Conservation (phyloP, 306 rosid genomes). For the Urtica urens region DNA sequence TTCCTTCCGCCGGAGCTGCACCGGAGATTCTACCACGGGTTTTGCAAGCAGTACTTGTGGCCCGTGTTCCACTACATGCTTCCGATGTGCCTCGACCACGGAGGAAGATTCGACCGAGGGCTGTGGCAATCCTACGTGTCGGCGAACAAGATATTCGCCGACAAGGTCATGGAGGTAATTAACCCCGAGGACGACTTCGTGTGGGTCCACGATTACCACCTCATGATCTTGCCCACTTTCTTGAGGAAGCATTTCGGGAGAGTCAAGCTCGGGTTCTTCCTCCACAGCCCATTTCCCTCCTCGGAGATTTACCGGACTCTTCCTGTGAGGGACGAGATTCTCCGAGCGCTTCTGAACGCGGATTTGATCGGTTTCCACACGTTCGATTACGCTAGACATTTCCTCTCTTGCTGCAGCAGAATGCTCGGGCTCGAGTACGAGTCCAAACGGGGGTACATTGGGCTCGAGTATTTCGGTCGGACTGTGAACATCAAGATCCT, state of each 20-base stretch:
- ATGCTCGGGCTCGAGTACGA: constrained; percentile 71
- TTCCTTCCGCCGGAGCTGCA: constrained; percentile 55
- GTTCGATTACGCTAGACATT: constrained; percentile 88
- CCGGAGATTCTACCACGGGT: constrained; percentile 62
- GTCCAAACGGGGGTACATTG: constrained; percentile 67
- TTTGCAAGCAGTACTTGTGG: constrained; percentile 80
- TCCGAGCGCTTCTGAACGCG: constrained; percentile 59
- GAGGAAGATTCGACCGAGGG: constrained; percentile 52
- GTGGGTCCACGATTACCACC: constrained; percentile 93
- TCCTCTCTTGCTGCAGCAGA: constrained; percentile 69
- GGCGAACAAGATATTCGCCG: constrained; percentile 68
- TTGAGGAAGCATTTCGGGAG: constrained; percentile 44
- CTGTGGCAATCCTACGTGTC: constrained; percentile 89
- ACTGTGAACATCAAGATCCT: constrained; percentile 58
- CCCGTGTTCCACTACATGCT: constrained; percentile 77
- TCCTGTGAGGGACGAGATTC: constrained; percentile 71
- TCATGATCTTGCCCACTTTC: constrained; percentile 90
- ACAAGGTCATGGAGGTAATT: constrained; percentile 65
- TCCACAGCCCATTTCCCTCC: constrained; percentile 77
- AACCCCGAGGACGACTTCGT: constrained; percentile 65
- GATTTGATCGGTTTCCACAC: constrained; percentile 86
- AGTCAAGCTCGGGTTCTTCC: constrained; percentile 76
- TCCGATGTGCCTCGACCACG: constrained; percentile 55
- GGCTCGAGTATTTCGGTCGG: constrained; percentile 78
- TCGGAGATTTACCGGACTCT: constrained; percentile 70